phyloP scores from a whole-genome alignment of 257 asterid species.

The Thymus mandschuricus region DNA sequence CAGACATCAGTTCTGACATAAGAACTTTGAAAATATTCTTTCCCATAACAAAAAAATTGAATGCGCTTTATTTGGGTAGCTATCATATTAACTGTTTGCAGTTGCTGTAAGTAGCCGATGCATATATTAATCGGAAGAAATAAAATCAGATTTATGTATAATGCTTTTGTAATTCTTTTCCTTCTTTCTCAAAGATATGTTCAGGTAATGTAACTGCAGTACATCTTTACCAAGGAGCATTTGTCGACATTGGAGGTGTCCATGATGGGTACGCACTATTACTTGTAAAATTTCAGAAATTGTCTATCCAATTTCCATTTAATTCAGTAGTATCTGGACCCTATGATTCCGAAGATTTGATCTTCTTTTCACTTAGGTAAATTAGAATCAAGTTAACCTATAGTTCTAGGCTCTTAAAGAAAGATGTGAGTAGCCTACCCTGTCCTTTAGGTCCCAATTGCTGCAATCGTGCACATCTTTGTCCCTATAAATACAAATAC shows the following conservation, averaged over 20 bases:
- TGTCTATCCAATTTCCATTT: conserved; percentile 1
- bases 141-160: background rate
- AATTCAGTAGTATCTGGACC: conserved; percentile 18
- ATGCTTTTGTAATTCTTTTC: background rate
- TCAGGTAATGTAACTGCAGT: conserved; percentile 88
- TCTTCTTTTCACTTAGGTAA: background rate
- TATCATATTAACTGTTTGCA: background rate
- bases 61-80: background rate
- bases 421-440: background rate
- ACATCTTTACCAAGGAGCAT: conserved; percentile 99
- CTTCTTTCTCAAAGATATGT: conserved; percentile 60
- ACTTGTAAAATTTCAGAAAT: conserved; percentile 12
- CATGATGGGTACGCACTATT: conserved; percentile 80
- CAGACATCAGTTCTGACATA: background rate
- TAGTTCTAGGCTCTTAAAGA: background rate
- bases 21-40: background rate
- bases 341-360: background rate
- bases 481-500: background rate
- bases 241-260: conserved; percentile 96
- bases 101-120: background rate
- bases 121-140: background rate
- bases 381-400: background rate
- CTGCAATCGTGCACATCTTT: background rate
- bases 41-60: background rate
- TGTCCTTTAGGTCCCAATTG: conserved; percentile 5